phyloP scores from a whole-genome alignment of 306 rosid genomes.

The cucumber (Cucumis sativus) region Cucumber_9930_V3 NC_026657.2:26946001-26946500 shows the following conservation, averaged over 20 bases:
- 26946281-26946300: neutral
- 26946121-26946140: neutral
- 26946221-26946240: neutral
- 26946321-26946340: neutral
- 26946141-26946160: neutral
- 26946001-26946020: neutral
- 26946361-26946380: neutral
- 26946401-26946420: neutral
- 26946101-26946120: neutral
- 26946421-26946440: no score
- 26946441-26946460: no score
- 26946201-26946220: neutral
- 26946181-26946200: neutral
- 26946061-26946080: neutral
- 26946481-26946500: neutral
- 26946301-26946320: neutral
- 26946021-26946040: neutral
- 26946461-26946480: neutral
- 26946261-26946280: neutral
- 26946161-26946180: neutral
- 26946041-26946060: constrained; percentile 3
- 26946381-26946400: neutral
- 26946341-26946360: neutral
- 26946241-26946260: neutral
- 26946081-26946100: neutral